A percentile compares a stretch with the other conserved stretches of the same genome.
phyloP scores from a whole-genome alignment of 805 yeast species.

The Pichia manshurica region DNA sequence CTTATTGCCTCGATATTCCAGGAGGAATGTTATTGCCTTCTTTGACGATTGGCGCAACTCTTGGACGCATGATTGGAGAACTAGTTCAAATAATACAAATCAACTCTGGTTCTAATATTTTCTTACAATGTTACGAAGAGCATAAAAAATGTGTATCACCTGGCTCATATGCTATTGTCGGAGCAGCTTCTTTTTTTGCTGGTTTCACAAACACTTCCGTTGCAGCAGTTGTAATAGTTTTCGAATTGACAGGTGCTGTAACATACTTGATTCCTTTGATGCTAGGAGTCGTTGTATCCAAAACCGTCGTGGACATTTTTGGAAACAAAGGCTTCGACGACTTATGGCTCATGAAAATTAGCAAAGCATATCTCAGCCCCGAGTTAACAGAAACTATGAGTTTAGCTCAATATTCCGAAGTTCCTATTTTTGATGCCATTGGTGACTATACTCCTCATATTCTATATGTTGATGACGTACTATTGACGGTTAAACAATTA shows the following conservation, averaged over 20 bases:
- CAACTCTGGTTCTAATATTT: conserved; percentile 33
- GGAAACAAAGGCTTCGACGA: conserved; percentile 57
- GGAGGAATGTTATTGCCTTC: conserved; percentile 67
- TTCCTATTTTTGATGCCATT: conserved; percentile 2
- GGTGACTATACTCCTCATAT: conserved; percentile 1
- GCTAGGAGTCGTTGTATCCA: conserved; percentile 73
- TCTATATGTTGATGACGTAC: conserved; percentile 6
- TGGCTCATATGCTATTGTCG: conserved; percentile 83
- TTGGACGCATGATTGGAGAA: conserved; percentile 53
- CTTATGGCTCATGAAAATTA: conserved; percentile 38
- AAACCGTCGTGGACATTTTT: conserved; percentile 63
- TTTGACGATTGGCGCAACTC: conserved; percentile 53
- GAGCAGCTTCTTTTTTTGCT: conserved; percentile 77
- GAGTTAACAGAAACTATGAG: conserved; percentile 31
- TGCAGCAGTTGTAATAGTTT: conserved; percentile 71
- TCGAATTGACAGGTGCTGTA: conserved; percentile 83
- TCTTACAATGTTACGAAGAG: conserved; percentile 36
- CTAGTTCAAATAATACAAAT: conserved; percentile 44
- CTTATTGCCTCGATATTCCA: conserved; percentile 64
- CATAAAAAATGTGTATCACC: conserved; percentile 60
- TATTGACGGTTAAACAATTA: neutral
- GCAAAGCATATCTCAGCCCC: conserved; percentile 38
- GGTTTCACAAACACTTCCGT: conserved; percentile 79
- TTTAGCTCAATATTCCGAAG: conserved; percentile 33
- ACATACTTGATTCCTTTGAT: conserved; percentile 79